A percentile compares a stretch with the other conserved stretches of the same genome.
Conservation (phyloP, 371 early-diverging fungal species). For the Rhizopus arrhizus region DNA sequence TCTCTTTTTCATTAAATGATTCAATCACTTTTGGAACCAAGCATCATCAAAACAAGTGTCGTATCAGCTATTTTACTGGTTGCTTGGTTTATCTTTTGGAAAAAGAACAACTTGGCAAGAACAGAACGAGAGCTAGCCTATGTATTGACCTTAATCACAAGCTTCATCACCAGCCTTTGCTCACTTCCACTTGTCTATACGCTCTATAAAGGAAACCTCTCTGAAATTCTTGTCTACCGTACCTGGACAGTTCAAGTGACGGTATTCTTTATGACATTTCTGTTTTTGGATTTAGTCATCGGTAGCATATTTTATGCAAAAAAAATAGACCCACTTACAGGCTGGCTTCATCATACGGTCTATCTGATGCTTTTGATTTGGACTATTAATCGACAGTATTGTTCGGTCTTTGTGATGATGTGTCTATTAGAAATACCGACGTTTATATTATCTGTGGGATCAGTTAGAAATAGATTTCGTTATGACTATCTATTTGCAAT, state of each 20-base stretch:
- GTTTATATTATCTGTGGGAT: constrained; percentile 42
- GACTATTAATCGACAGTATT: constrained; percentile 28
- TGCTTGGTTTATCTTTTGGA: constrained; percentile 25
- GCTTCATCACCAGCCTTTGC: constrained; percentile 28
- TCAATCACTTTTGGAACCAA: constrained; percentile 18
- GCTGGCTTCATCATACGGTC: constrained; percentile 60
- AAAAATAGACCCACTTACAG: constrained; percentile 54
- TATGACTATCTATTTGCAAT: constrained; percentile 48
- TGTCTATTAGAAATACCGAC: constrained; percentile 48
- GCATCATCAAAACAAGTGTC: constrained; percentile 7
- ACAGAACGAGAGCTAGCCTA: constrained; percentile 42
- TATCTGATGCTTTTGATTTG: constrained; percentile 38
- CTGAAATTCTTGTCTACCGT: constrained; percentile 21
- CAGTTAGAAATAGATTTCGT: constrained; percentile 32
- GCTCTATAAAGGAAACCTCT: constrained; percentile 16
- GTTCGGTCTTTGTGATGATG: constrained; percentile 39
- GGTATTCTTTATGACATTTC: constrained; percentile 46
- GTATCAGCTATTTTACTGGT: constrained; percentile 10
- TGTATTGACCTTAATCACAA: constrained; percentile 39
- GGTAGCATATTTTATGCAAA: constrained; percentile 50
- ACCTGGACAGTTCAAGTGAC: constrained; percentile 37
- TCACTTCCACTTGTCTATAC: constrained; percentile 37
- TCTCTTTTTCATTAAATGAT: constrained; percentile 3
- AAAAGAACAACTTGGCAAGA: constrained; percentile 11
- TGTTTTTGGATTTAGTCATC: constrained; percentile 48